These are phyloP conservation scores for Ceratobasidium sp. DNA, from an alignment of 1,284 basidiomycete genomes.

Conservation along the genomic window DNA sequence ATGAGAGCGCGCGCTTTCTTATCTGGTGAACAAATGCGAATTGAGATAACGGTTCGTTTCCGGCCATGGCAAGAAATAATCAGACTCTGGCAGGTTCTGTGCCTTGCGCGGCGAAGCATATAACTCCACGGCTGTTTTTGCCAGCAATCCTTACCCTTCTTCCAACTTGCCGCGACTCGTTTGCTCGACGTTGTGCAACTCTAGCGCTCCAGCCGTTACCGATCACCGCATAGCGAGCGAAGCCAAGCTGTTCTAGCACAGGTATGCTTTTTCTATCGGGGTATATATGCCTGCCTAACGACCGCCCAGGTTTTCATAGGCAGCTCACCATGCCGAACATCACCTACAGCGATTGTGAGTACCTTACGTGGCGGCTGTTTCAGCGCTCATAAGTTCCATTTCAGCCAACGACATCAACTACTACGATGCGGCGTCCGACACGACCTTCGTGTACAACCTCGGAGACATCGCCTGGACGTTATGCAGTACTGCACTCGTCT, in stretches of 20 bases:
- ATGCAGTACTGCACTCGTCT: constrained; percentile 60
- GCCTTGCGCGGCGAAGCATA: constrained; percentile 34
- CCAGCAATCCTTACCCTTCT: background rate
- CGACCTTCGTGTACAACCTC: constrained; percentile 60
- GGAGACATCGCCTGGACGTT: constrained; percentile 66
- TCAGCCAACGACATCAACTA: constrained; percentile 40
- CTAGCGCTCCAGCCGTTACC: background rate
- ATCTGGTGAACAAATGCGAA: constrained; percentile 9
- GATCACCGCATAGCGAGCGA: constrained; percentile 1
- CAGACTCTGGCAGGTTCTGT: constrained; percentile 24
- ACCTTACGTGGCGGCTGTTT: background rate
- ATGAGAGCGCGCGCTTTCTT: constrained; percentile 7
- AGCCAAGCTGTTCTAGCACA: constrained; percentile 11
- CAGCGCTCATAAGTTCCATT: background rate
- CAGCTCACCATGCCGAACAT: constrained; percentile 40
- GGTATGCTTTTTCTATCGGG: constrained; percentile 1
- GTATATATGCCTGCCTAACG: too few relatives aligned
- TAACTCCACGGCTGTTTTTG: background rate
- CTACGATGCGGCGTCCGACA: constrained; percentile 18
- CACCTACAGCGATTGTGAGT: constrained; percentile 41
- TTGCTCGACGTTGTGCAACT: background rate
- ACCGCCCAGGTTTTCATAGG: too few relatives aligned
- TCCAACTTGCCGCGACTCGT: background rate
- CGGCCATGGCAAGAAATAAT: background rate
- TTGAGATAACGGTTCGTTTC: constrained; percentile 22